A percentile compares a stretch with the other conserved stretches of the same genome.
Conservation (phyloP, 2,329 filamentous ascomycete species). For the Lachnellula willkommii region DNA sequence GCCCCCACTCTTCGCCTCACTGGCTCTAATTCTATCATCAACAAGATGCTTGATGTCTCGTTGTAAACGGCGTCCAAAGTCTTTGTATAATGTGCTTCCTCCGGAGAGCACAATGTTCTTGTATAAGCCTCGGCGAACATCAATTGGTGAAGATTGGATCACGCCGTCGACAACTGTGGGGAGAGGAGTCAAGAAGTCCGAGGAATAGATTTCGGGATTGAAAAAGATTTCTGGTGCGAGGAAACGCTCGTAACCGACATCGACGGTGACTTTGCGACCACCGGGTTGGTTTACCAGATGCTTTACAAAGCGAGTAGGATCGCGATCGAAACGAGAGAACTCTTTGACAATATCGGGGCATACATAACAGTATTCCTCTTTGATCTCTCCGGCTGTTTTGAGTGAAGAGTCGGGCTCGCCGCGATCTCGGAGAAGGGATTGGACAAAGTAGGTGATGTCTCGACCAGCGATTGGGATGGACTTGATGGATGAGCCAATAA, state of each 20-base stretch:
- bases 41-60: conserved; percentile 95
- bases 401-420: conserved; percentile 94
- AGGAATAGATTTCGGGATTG: conserved; percentile 99
- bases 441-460: conserved; percentile 98
- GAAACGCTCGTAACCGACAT: conserved; percentile 97
- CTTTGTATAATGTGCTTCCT: conserved; percentile 96
- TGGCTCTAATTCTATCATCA: conserved; percentile 85
- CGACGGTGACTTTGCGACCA: conserved; percentile 77
- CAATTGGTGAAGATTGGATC: conserved; percentile 95
- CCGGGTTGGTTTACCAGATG: conserved; percentile 83
- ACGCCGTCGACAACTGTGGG: conserved; percentile 92
- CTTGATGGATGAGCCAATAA: conserved; percentile 98
- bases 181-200: conserved; percentile 93
- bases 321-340: conserved; percentile 88
- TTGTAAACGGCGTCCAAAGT: conserved; percentile 93
- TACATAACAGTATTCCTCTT: conserved; percentile 98
- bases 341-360: conserved; percentile 99
- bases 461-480: conserved; percentile 96
- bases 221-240: conserved; percentile 99
- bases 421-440: conserved; percentile 89
- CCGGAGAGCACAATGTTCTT: conserved; percentile 99
- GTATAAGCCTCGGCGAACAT: conserved; percentile 93
- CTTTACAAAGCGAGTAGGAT: conserved; percentile 84
- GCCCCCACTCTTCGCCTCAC: conserved; percentile 84
- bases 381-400: conserved; percentile 96